These are phyloP conservation scores for Aspergillus spinulosporus DNA, from an alignment of 2,329 filamentous ascomycete genomes.

Conservation along the genomic window DNA sequence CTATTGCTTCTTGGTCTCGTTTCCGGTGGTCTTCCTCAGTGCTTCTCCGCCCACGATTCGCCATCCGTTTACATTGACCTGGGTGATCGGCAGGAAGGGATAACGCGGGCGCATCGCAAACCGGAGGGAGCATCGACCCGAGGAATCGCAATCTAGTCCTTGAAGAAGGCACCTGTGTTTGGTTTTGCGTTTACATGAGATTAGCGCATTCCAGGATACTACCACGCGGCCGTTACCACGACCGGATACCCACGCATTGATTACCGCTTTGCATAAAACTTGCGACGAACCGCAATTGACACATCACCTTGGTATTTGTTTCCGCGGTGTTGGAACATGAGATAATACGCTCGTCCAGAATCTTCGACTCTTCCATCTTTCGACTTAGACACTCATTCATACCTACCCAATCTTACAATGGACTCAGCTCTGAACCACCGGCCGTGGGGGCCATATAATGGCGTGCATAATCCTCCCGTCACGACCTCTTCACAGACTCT, in stretches of 20 bases:
- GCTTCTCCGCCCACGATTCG: not conserved
- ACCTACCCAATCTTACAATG: slow-evolving; percentile 30
- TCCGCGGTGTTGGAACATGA: slow-evolving; percentile 27
- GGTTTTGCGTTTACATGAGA: not conserved
- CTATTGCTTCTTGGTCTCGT: slow-evolving; percentile 1
- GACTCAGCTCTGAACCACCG: slow-evolving; percentile 44
- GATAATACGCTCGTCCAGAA: slow-evolving; percentile 19
- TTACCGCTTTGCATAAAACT: not conserved
- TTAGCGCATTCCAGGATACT: not conserved
- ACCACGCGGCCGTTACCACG: not conserved
- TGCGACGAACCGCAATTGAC: not conserved
- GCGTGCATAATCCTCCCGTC: slow-evolving; percentile 36
- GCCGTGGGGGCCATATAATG: slow-evolving; percentile 45
- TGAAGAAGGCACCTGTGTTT: not conserved
- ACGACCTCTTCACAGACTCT: slow-evolving; percentile 43
- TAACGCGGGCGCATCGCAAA: slow-evolving; percentile 1
- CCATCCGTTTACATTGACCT: not conserved
- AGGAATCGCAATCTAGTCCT: not conserved
- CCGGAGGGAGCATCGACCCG: not conserved
- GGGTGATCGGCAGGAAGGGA: not conserved
- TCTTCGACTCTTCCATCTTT: not conserved
- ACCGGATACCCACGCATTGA: not conserved
- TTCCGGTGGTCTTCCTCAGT: not conserved
- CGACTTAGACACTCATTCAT: not conserved
- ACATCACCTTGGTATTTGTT: not conserved